These are phyloP conservation scores for Heliamphora pulchella DNA, from an alignment of 179 eudicot species.

Conservation along the genomic window DNA sequence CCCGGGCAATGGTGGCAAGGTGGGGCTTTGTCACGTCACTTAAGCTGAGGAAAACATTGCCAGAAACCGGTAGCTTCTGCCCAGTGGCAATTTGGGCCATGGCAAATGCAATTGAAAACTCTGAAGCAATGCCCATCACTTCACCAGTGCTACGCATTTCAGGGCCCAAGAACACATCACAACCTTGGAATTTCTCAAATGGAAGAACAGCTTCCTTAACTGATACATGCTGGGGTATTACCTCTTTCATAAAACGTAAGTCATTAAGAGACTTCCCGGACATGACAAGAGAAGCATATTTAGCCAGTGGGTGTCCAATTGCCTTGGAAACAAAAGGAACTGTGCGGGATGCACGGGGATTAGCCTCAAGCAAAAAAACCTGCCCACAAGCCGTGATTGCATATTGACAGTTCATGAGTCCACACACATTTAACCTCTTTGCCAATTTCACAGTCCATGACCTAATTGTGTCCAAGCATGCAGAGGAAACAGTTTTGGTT, in stretches of 20 bases:
- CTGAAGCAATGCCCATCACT: constrained; percentile 80
- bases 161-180: constrained; percentile 88
- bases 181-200: constrained; percentile 89
- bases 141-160: constrained; percentile 99
- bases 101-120: constrained; percentile 73
- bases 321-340: constrained; percentile 97
- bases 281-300: constrained; percentile 90
- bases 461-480: constrained; percentile 67
- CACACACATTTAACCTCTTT: constrained; percentile 73
- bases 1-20: constrained; percentile 57
- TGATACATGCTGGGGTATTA: constrained; percentile 74
- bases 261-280: constrained; percentile 85
- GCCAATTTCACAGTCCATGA: constrained; percentile 85
- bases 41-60: constrained; percentile 79
- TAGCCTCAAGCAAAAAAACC: constrained; percentile 89
- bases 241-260: constrained; percentile 64
- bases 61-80: constrained; percentile 73
- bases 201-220: constrained; percentile 99
- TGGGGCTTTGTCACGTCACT: constrained; percentile 84
- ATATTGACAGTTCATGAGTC: constrained; percentile 96
- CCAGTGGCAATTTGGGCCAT: constrained; percentile 91
- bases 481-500: constrained; percentile 58
- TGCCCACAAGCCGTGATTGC: constrained; percentile 81
- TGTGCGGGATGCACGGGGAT: constrained; percentile 98
- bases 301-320: constrained; percentile 94